phyloP scores from a whole-genome alignment of 495 filamentous ascomycete genomes.

The Baudoinia panamericana region DNA sequence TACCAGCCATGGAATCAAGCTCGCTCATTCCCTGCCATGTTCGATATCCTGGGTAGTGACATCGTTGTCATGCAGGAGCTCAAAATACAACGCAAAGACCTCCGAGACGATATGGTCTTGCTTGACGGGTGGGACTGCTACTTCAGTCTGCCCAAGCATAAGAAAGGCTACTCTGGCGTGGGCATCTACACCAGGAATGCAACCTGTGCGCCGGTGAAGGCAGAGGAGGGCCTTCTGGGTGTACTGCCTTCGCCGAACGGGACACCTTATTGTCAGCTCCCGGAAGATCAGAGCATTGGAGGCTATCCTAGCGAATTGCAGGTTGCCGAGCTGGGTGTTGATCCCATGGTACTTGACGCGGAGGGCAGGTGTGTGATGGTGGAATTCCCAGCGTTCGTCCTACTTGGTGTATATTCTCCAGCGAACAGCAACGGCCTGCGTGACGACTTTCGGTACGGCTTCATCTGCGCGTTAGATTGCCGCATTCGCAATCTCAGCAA shows the following conservation, averaged over 20 bases:
- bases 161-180: constrained; percentile 97
- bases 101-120: constrained; percentile 90
- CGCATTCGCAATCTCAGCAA: constrained; percentile 73
- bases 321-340: constrained; percentile 44
- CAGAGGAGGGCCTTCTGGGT: constrained; percentile 87
- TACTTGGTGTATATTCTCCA: constrained; percentile 82
- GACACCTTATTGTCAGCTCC: constrained; percentile 61
- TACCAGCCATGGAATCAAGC: constrained; percentile 90
- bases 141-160: constrained; percentile 82
- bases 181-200: constrained; percentile 90
- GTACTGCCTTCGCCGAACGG: constrained; percentile 65
- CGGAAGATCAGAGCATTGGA: constrained; percentile 71
- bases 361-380: constrained; percentile 88
- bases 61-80: constrained; percentile 92
- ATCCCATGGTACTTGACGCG: constrained; percentile 64
- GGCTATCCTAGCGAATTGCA: constrained; percentile 68
- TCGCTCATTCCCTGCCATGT: constrained; percentile 88
- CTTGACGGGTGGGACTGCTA: constrained; percentile 94
- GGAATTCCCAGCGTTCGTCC: constrained; percentile 88
- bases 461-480: constrained; percentile 64
- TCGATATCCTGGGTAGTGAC: constrained; percentile 84
- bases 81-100: constrained; percentile 90
- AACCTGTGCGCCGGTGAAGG: constrained; percentile 73
- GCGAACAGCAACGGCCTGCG: constrained; percentile 76
- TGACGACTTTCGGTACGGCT: constrained; percentile 68